Evolutionary conservation across 352 stramenopile genomes (phyloP), one percentile per base, ranked within the genome.

Genomic region (Globisporangium uncinulatum): DNA sequence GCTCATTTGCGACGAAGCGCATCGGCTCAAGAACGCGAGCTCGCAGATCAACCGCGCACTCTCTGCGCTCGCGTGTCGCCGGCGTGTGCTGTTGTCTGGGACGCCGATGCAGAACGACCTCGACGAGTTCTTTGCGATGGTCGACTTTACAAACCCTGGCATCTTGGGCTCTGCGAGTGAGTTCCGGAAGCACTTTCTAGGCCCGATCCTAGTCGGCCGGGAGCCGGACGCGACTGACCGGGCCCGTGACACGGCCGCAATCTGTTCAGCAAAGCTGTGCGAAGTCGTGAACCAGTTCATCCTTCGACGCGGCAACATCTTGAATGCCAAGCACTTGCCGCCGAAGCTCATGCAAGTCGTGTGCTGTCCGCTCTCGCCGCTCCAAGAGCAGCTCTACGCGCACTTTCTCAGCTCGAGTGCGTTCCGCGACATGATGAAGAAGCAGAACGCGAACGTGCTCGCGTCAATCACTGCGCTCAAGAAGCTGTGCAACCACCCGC

Each of bases 101-200:
- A 99, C 97, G 17, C 97, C 96, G 2, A 98, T 99, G 94, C 96
- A 99, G 62, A 99, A 99, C 63, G 96, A 99, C 75, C 69, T 99
- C 15, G 87, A 98, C 54, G 97, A 99, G 63, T 99, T 99, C 63
- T 99, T 94, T 62, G 96, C 97, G 7, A 99, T 99, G 96, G 96
- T 93, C 8, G 83, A 93, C 53, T 94, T 95, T 51, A 94, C 87
- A 0, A 95, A 93, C 53, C 83, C 85, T 4, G 87, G 89, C 56
- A 91, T 96, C 43, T 70, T 94, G 14, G 87, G 83, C 6, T 73
- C 75, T 0, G 73, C 81, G 42, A 89, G 71, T 37, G 90, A 98
- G 47, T 99, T 99, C 70, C 82, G 94, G 17, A 97, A 92, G 63
- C 87, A 97, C 29, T 98, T 93, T 59, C 63, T 97, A 45, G 71